phyloP scores from a whole-genome alignment of 192 early-diverging fungal species.

The Entrophospora sp. region DNA sequence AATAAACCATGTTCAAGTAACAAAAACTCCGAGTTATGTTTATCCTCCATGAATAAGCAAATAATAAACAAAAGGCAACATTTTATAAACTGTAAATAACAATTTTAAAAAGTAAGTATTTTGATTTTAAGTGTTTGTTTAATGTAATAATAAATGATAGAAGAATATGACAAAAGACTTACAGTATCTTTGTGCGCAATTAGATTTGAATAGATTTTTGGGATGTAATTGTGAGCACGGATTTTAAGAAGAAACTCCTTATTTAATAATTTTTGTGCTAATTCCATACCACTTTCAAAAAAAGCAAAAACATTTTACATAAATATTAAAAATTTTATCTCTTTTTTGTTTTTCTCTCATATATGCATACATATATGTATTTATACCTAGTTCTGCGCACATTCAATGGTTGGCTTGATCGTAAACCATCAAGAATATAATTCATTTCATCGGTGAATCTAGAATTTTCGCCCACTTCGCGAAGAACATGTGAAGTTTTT shows the following conservation, averaged over 20 bases:
- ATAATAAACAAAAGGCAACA: constrained; percentile 11
- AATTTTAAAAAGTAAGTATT: background rate
- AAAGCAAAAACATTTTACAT: background rate
- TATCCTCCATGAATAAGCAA: constrained; percentile 7
- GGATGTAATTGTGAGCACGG: constrained; percentile 7
- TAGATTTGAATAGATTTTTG: background rate
- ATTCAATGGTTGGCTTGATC: constrained; percentile 30
- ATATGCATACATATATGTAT: background rate
- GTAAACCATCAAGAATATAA: constrained; percentile 46
- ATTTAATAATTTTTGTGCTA: background rate
- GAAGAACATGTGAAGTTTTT: constrained; percentile 46
- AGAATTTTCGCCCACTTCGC: constrained; percentile 45
- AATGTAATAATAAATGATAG: background rate
- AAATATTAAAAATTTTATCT: background rate
- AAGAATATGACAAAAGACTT: background rate
- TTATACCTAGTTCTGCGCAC: constrained; percentile 40
- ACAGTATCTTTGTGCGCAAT: constrained; percentile 2
- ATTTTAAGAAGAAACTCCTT: background rate
- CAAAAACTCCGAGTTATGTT: background rate
- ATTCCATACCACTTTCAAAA: background rate
- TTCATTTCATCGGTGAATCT: constrained; percentile 53
- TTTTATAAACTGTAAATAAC: constrained; percentile 1
- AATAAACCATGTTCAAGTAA: background rate
- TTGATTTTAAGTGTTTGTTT: too few species aligned
- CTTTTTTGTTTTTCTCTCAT: too few species aligned